These are phyloP conservation scores for Russula dissimulans DNA, from an alignment of 768 basidiomycete genomes.

Conservation along the genomic window DNA sequence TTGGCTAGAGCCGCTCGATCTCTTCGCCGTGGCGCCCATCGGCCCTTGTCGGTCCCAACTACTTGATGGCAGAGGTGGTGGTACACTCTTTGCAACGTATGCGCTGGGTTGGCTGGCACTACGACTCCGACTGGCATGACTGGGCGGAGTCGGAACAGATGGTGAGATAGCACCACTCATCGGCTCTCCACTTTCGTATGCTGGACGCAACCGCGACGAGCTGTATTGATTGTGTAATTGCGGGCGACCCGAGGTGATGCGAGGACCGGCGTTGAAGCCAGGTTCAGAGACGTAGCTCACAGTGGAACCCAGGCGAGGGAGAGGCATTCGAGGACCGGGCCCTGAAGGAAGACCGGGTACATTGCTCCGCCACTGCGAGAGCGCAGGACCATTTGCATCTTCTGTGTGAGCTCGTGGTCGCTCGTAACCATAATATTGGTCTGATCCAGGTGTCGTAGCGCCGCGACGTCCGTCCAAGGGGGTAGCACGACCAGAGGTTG, in stretches of 20 bases:
- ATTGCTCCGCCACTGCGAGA: conserved; percentile 19
- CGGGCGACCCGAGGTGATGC: conserved; percentile 2
- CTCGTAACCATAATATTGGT: conserved; percentile 14
- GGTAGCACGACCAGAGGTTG: conserved; percentile 64
- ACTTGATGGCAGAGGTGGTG: conserved; percentile 43
- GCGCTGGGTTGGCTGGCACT: conserved; percentile 75
- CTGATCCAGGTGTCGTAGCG: conserved; percentile 9
- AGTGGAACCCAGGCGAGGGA: conserved; percentile 9
- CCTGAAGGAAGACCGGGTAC: conserved; percentile 18
- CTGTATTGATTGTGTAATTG: conserved; percentile 15
- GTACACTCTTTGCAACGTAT: conserved; percentile 48
- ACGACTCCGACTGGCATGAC: conserved; percentile 46
- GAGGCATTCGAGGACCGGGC: conserved; percentile 1
- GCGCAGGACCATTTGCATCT: conserved; percentile 17
- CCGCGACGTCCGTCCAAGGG: conserved; percentile 52
- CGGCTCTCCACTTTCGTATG: conserved; percentile 8
- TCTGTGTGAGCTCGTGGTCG: conserved; percentile 20
- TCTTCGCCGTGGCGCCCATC: conserved; percentile 41
- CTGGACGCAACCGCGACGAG: conserved; percentile 15
- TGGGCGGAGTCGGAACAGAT: conserved; percentile 11
- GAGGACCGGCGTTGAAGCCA: neutral
- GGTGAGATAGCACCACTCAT: conserved; percentile 9
- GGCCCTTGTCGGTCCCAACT: conserved; percentile 44
- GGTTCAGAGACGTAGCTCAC: conserved; percentile 16
- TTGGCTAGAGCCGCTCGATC: conserved; percentile 79